Conservation (phyloP, 2,329 filamentous ascomycete genomes). For the Allantophomopsis cytisporea region DNA sequence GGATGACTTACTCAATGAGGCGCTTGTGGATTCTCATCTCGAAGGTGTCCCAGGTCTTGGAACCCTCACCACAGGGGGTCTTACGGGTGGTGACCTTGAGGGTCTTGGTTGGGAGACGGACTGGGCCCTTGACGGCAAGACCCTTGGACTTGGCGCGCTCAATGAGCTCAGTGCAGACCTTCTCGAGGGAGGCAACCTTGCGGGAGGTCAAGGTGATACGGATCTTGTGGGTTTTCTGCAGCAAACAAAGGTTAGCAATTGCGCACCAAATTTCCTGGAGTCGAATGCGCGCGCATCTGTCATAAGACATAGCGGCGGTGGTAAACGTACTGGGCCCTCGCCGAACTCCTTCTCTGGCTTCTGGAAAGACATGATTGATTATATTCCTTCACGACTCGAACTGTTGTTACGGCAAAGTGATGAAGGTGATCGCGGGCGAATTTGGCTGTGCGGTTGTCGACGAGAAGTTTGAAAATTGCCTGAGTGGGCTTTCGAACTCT, state of each 20-base stretch:
- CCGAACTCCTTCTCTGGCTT: constrained; percentile 88
- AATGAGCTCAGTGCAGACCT: constrained; percentile 95
- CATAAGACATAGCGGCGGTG: too few relatives aligned
- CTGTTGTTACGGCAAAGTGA: constrained; percentile 69
- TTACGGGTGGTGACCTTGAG: constrained; percentile 88
- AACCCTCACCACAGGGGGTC: constrained; percentile 98
- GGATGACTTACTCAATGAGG: constrained; percentile 65
- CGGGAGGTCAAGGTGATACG: constrained; percentile 93
- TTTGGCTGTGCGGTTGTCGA: background rate
- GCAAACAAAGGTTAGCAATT: constrained; percentile 2
- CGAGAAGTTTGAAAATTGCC: too few relatives aligned
- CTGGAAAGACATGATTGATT: constrained; percentile 74
- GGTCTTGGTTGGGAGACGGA: constrained; percentile 94
- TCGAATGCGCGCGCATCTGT: too few relatives aligned
- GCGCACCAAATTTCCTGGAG: background rate
- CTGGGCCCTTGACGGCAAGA: constrained; percentile 94
- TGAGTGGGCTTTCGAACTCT: too few relatives aligned
- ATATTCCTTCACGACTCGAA: constrained; percentile 71
- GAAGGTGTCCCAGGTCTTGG: constrained; percentile 98
- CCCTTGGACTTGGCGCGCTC: constrained; percentile 98
- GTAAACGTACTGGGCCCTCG: constrained; percentile 62
- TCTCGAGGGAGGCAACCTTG: constrained; percentile 93
- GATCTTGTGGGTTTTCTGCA: constrained; percentile 88
- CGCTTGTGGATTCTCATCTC: constrained; percentile 99
- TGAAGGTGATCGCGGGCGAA: constrained; percentile 32